Conservation (phyloP, 345 rosid genomes). For the Mangifera indica region DNA sequence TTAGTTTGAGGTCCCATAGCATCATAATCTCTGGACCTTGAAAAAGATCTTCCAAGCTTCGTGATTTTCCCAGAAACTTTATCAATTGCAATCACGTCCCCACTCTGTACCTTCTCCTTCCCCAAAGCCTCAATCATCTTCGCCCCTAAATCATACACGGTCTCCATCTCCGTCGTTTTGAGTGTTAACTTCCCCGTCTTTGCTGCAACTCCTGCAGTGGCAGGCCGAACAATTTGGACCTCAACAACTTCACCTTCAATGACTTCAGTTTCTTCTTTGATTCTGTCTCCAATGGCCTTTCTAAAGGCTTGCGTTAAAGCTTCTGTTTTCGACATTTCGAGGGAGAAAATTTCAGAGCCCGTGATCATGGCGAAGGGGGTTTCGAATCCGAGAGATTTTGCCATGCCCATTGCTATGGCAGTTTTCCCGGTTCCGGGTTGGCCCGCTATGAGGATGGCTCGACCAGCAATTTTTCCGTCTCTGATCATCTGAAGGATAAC, state of each 20-base stretch:
- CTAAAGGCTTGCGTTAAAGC: conserved; percentile 85
- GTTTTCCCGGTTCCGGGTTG: conserved; percentile 99
- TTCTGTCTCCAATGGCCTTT: conserved; percentile 84
- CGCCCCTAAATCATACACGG: conserved; percentile 78
- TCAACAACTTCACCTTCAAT: conserved; percentile 96
- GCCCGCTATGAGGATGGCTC: conserved; percentile 85
- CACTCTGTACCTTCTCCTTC: conserved; percentile 93
- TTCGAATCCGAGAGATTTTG: conserved; percentile 88
- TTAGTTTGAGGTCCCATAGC: conserved; percentile 95
- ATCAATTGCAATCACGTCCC: conserved; percentile 89
- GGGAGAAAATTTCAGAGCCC: conserved; percentile 83
- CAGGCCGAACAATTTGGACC: conserved; percentile 81
- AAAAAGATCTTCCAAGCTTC: conserved; percentile 86
- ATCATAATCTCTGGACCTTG: conserved; percentile 92
- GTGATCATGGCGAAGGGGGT: conserved; percentile 95
- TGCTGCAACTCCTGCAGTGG: conserved; percentile 71
- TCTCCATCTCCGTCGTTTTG: conserved; percentile 98
- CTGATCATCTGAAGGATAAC: conserved; percentile 90
- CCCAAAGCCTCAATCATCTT: conserved; percentile 91
- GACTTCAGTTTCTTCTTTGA: conserved; percentile 85
- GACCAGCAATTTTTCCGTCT: conserved; percentile 85
- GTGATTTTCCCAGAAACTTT: conserved; percentile 87
- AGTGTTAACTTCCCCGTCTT: conserved; percentile 88
- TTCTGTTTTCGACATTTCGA: conserved; percentile 93
- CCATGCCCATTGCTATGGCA: conserved; percentile 98